Conservation (phyloP, 2,329 filamentous ascomycete genomes). For the Sordariomycetes sp. region DNA sequence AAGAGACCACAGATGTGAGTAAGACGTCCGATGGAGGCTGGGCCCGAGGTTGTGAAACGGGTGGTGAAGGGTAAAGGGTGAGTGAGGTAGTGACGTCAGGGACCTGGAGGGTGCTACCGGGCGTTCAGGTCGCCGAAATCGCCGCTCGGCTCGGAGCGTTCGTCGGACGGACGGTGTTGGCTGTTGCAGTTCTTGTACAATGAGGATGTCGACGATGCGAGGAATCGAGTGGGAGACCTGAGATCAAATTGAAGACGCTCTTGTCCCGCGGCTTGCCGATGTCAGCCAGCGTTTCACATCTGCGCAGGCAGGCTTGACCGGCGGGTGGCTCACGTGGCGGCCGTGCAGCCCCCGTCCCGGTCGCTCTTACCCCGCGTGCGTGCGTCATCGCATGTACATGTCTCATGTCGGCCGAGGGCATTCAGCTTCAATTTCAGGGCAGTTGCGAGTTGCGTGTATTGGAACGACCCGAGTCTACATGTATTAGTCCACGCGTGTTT, state of each 20-base stretch:
- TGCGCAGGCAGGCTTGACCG: too few relatives aligned
- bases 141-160: too few relatives aligned
- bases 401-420: neutral
- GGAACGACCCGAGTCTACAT: too few relatives aligned
- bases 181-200: neutral
- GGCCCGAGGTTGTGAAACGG: neutral
- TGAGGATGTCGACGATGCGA: neutral
- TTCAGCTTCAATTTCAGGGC: too few relatives aligned
- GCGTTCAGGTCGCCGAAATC: neutral
- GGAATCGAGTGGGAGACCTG: neutral
- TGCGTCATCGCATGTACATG: neutral
- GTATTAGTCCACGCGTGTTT: too few relatives aligned
- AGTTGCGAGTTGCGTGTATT: too few relatives aligned
- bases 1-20: neutral
- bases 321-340: neutral
- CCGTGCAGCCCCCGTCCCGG: neutral
- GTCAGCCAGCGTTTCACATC: neutral
- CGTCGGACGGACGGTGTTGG: too few relatives aligned
- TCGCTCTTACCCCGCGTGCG: neutral
- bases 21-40: neutral
- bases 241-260: neutral
- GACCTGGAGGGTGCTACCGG: neutral
- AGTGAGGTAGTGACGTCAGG: constrained; percentile 1
- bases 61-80: neutral
- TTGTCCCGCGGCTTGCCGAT: neutral